Percentiles rank a stretch among this genome's conserved stretches.
phyloP scores from a whole-genome alignment of 371 early-diverging fungal genomes.

The Mortierella sp. region DNA sequence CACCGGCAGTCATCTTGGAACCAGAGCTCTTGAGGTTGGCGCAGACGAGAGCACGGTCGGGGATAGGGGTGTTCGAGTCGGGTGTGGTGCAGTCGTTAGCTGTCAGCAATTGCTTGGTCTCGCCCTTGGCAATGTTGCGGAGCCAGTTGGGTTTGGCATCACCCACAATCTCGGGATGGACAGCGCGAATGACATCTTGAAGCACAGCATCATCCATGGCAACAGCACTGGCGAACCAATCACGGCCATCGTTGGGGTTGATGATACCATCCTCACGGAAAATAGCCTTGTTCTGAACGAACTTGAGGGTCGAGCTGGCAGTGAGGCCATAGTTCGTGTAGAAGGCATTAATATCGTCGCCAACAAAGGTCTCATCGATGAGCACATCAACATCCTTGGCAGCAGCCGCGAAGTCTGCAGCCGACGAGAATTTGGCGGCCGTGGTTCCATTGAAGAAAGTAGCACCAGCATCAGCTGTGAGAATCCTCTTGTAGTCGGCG shows the following conservation, averaged over 20 bases:
- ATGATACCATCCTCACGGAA: slow-evolving; percentile 77
- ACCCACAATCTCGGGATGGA: slow-evolving; percentile 67
- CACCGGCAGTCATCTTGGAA: slow-evolving; percentile 23
- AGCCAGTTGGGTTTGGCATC: slow-evolving; percentile 67
- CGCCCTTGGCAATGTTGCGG: slow-evolving; percentile 71
- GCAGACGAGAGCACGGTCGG: slow-evolving; percentile 62
- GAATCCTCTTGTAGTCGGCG: slow-evolving; percentile 68
- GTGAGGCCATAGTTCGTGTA: slow-evolving; percentile 65
- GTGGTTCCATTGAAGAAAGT: slow-evolving; percentile 53
- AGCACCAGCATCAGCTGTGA: slow-evolving; percentile 76
- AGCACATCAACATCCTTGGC: slow-evolving; percentile 73
- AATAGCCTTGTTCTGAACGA: slow-evolving; percentile 64
- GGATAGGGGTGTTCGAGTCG: slow-evolving; percentile 59
- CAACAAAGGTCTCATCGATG: slow-evolving; percentile 77
- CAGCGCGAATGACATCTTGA: slow-evolving; percentile 74
- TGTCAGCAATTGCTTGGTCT: slow-evolving; percentile 57
- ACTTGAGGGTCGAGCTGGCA: slow-evolving; percentile 31
- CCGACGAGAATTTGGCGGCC: slow-evolving; percentile 51
- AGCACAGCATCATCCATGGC: slow-evolving; percentile 76
- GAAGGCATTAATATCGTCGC: slow-evolving; percentile 58
- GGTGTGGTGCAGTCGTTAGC: slow-evolving; percentile 65
- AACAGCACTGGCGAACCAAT: slow-evolving; percentile 79
- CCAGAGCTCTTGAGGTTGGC: slow-evolving; percentile 49
- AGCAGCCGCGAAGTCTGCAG: slow-evolving; percentile 63
- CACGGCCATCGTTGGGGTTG: slow-evolving; percentile 69